A percentile compares a stretch with the other conserved stretches of the same genome.
These are phyloP conservation scores for Pyrus betulifolia DNA, from an alignment of 306 rosid genomes.

Conservation along the genomic window DNA sequence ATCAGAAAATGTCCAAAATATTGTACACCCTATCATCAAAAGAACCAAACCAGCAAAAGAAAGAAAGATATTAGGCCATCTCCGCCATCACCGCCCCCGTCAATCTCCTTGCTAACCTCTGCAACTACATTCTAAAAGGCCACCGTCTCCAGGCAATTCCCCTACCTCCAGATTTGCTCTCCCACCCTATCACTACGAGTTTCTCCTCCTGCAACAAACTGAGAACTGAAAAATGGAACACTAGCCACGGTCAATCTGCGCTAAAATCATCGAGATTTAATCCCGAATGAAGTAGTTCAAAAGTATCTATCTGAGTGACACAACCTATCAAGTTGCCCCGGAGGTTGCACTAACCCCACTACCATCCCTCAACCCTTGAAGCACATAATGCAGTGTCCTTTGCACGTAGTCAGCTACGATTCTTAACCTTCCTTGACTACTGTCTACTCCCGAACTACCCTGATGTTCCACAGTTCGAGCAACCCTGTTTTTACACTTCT, in stretches of 20 bases:
- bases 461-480: constrained; percentile 59
- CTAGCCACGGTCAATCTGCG: not conserved
- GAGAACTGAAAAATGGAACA: constrained; percentile 5
- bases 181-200: constrained; percentile 16
- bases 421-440: constrained; percentile 88
- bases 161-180: constrained; percentile 3
- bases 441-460: constrained; percentile 57
- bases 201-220: constrained; percentile 18
- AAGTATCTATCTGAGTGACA: constrained; percentile 11
- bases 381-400: constrained; percentile 57
- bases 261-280: constrained; percentile 6
- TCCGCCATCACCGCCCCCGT: not conserved
- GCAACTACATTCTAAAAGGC: not conserved
- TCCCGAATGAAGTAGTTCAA: not conserved
- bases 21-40: constrained; percentile 20
- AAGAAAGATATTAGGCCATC: constrained; percentile 9
- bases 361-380: constrained; percentile 88
- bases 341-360: constrained; percentile 54
- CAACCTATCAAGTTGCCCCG: constrained; percentile 41
- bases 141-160: constrained; percentile 5
- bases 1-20: constrained; percentile 27
- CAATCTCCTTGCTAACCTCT: constrained; percentile 7
- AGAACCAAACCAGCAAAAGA: constrained; percentile 20
- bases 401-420: constrained; percentile 82
- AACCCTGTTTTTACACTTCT: constrained; percentile 74